A percentile compares a stretch with the other conserved stretches of the same genome.
Conservation (phyloP, 257 asterid species). For the Asclepias syriaca region DNA sequence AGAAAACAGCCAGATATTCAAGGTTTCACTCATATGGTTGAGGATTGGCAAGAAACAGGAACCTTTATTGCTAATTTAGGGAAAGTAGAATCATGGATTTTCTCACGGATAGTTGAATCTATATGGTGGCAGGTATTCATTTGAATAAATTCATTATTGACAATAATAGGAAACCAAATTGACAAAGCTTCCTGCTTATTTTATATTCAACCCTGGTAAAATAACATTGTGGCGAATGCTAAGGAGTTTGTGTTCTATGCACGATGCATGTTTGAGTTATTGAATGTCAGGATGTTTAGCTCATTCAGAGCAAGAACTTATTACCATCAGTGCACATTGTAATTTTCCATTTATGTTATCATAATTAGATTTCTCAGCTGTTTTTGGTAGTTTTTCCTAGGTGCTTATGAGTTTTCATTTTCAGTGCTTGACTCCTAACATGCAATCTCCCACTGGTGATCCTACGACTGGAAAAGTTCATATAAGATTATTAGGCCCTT, state of each 20-base stretch:
- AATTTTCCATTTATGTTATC: background rate
- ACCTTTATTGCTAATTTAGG: conserved; percentile 75
- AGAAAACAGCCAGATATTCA: conserved; percentile 37
- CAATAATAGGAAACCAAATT: background rate
- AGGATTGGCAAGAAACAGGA: conserved; percentile 94
- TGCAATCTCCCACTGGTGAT: conserved; percentile 67
- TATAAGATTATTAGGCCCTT: conserved; percentile 56
- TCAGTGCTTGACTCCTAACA: conserved; percentile 82
- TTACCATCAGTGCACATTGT: background rate
- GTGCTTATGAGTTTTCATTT: conserved; percentile 16
- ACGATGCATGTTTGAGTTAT: background rate
- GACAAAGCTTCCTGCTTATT: background rate
- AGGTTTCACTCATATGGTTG: conserved; percentile 53
- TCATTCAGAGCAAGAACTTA: background rate
- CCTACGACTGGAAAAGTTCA: conserved; percentile 33
- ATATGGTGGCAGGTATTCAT: conserved; percentile 98
- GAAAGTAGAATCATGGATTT: conserved; percentile 92
- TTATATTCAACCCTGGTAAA: background rate
- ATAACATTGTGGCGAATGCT: too few relatives aligned
- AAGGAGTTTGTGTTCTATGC: background rate
- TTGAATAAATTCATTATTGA: background rate
- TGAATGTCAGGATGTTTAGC: background rate
- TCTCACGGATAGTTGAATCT: conserved; percentile 85
- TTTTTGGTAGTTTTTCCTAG: background rate
- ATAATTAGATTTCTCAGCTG: background rate